Percentiles rank a stretch among this genome's conserved stretches.
These are phyloP conservation scores for Mixia osmundae DNA, from an alignment of 1,284 basidiomycete species.

Conservation along the genomic window DNA sequence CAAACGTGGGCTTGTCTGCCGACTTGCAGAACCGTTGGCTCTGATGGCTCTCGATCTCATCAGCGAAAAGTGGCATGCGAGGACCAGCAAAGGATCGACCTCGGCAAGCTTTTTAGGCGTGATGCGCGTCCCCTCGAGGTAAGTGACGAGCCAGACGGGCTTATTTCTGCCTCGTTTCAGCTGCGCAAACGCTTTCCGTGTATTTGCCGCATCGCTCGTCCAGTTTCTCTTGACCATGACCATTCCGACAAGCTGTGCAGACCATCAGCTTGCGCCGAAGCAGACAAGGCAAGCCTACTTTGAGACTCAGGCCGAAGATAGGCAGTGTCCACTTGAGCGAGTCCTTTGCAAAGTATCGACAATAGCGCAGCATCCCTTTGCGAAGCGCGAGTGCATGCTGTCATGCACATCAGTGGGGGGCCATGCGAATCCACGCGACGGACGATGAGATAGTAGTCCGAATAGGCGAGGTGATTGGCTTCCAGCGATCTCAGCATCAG, in stretches of 20 bases:
- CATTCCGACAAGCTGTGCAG: neutral
- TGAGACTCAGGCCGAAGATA: slow-evolving; percentile 1
- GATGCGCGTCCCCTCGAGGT: neutral
- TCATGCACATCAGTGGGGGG: neutral
- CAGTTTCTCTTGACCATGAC: slow-evolving; percentile 1
- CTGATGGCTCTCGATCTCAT: neutral
- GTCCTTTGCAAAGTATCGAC: slow-evolving; percentile 1
- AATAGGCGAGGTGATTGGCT: neutral
- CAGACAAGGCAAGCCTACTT: neutral
- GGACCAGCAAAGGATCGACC: neutral
- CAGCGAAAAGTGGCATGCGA: neutral
- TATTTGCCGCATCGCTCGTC: neutral
- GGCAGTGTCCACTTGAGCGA: neutral
- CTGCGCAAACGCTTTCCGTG: neutral
- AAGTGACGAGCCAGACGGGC: slow-evolving; percentile 1
- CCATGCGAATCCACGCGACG: neutral
- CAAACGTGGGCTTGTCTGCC: neutral
- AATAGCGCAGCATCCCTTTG: neutral
- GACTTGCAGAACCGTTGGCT: slow-evolving; percentile 1
- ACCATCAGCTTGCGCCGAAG: neutral
- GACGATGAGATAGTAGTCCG: slow-evolving; percentile 1
- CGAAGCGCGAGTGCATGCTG: slow-evolving; percentile 1
- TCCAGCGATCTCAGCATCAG: neutral
- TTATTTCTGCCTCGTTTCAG: neutral
- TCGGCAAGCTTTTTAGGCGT: neutral